Evolutionary conservation across 805 yeast species (phyloP).

Genomic region (Monosporozyma siamensis): DNA sequence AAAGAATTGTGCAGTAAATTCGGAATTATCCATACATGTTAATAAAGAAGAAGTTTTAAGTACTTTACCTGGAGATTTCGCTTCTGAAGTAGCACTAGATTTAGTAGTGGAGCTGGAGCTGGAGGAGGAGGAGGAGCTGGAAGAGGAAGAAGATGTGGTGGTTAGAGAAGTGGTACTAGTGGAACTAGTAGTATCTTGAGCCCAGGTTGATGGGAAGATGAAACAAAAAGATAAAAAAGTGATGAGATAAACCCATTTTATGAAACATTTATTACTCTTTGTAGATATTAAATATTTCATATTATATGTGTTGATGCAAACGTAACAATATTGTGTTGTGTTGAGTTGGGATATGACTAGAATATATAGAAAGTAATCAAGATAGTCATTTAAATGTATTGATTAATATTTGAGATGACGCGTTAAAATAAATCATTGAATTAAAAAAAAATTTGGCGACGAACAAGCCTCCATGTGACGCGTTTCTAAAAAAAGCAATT

Average conservation of each 20-base stretch:
- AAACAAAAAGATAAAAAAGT: background rate
- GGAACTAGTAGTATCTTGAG: background rate
- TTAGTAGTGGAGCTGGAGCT: slow-evolving; percentile 1
- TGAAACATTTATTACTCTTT: background rate
- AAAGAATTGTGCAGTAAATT: slow-evolving; percentile 74
- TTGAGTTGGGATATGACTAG: too few species aligned
- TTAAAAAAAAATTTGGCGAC: too few species aligned
- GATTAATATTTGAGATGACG: too few species aligned
- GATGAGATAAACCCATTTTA: background rate
- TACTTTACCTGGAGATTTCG: slow-evolving; percentile 7
- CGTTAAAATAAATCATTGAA: too few species aligned
- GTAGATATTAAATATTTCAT: background rate
- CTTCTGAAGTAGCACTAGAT: background rate
- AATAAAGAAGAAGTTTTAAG: slow-evolving; percentile 59
- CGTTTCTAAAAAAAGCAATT: too few species aligned
- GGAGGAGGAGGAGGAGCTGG: background rate
- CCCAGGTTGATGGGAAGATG: too few species aligned
- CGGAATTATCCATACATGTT: slow-evolving; percentile 88
- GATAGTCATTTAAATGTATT: too few species aligned
- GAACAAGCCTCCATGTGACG: too few species aligned
- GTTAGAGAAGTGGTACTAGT: background rate
- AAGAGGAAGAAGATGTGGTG: background rate
- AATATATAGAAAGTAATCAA: too few species aligned
- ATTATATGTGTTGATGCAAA: too few species aligned
- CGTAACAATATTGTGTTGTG: too few species aligned